Evolutionary conservation across 306 rosid species (phyloP).

Genomic region (Neltuma alba): DNA sequence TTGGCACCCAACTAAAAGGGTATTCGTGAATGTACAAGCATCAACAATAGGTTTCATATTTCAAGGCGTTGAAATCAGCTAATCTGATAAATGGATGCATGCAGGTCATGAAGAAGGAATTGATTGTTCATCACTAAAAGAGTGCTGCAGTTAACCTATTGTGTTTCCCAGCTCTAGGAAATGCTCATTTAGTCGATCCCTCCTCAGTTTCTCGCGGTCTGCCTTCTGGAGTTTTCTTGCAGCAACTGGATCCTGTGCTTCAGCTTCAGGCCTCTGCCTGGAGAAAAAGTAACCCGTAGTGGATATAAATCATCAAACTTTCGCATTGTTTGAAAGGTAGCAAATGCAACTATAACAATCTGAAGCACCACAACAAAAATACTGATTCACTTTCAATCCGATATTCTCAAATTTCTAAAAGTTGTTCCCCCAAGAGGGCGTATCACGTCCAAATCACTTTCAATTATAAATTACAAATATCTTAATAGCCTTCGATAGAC

Average conservation of each 20-base stretch:
- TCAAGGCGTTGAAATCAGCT: neutral
- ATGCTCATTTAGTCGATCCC: conserved; percentile 82
- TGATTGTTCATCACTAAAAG: neutral
- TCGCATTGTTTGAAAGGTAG: neutral
- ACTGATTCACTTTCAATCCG: neutral
- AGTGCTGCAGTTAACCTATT: conserved; percentile 52
- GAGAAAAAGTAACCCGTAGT: conserved; percentile 23
- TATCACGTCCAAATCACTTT: neutral
- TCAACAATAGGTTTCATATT: neutral
- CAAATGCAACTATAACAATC: neutral
- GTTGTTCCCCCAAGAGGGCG: neutral
- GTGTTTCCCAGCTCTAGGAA: conserved; percentile 72
- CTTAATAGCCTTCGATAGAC: neutral
- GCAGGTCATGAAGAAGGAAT: neutral
- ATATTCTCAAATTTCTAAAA: neutral
- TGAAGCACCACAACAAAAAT: neutral
- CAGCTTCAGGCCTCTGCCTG: conserved; percentile 63
- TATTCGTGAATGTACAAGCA: neutral
- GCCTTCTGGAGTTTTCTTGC: conserved; percentile 86
- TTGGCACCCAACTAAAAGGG: neutral
- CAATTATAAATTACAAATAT: neutral
- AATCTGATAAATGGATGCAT: neutral
- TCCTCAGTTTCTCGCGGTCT: conserved; percentile 89
- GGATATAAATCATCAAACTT: neutral
- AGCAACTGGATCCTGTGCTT: conserved; percentile 57